phyloP scores from a whole-genome alignment of 352 stramenopile genomes.

The Globisporangium mamillatum region DNA sequence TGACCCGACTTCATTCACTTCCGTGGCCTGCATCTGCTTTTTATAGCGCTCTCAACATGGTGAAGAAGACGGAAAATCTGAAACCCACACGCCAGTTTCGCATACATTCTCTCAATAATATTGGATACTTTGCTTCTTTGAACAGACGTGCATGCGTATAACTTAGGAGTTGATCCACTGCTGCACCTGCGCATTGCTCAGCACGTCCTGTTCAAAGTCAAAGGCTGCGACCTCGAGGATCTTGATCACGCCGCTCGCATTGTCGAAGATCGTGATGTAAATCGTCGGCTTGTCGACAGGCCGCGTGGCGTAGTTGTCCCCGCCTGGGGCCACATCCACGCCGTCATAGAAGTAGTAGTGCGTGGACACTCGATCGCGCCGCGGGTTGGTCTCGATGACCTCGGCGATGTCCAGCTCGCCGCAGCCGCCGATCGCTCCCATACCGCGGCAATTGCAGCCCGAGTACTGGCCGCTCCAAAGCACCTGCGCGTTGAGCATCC shows the following conservation, averaged over 20 bases:
- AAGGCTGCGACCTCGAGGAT: slow-evolving; percentile 55
- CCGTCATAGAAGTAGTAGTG: slow-evolving; percentile 33
- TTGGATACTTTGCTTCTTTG: background rate
- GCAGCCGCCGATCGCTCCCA: slow-evolving; percentile 20
- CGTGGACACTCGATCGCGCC: slow-evolving; percentile 16
- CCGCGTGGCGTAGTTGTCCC: slow-evolving; percentile 33
- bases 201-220: slow-evolving; percentile 38
- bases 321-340: slow-evolving; percentile 17
- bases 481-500: slow-evolving; percentile 54
- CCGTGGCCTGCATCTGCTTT: background rate
- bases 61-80: background rate
- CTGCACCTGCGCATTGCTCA: slow-evolving; percentile 15
- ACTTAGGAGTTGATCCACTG: slow-evolving; percentile 18
- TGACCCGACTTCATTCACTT: background rate
- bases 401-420: slow-evolving; percentile 30
- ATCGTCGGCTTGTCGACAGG: slow-evolving; percentile 29
- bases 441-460: slow-evolving; percentile 33
- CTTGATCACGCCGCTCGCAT: slow-evolving; percentile 45
- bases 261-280: slow-evolving; percentile 66
- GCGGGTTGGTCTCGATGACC: slow-evolving; percentile 20
- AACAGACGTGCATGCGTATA: background rate
- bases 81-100: background rate
- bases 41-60: background rate
- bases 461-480: slow-evolving; percentile 19
- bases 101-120: background rate